phyloP scores from a whole-genome alignment of 805 yeast species.

The Suhomyces kilbournensis region DNA sequence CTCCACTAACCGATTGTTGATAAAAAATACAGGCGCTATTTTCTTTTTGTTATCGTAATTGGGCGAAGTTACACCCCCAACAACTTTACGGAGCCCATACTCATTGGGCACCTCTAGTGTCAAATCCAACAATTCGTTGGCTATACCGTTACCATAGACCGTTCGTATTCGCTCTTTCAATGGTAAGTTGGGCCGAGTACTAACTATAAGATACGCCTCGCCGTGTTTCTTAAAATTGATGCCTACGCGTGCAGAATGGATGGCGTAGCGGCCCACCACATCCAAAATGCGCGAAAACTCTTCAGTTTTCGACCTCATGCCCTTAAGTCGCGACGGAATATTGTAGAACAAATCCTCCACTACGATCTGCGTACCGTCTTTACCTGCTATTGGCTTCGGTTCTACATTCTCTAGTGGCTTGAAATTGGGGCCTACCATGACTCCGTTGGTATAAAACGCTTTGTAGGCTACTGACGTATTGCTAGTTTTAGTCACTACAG shows the following conservation, averaged over 20 bases:
- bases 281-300: constrained; percentile 78
- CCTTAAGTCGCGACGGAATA: constrained; percentile 70
- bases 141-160: constrained; percentile 68
- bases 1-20: constrained; percentile 76
- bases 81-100: constrained; percentile 49
- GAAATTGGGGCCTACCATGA: constrained; percentile 43
- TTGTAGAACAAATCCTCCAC: constrained; percentile 92
- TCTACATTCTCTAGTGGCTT: constrained; percentile 17
- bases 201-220: constrained; percentile 64
- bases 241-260: constrained; percentile 67
- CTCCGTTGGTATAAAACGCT: constrained; percentile 67
- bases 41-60: constrained; percentile 68
- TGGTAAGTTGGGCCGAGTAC: constrained; percentile 49
- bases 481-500: constrained; percentile 71
- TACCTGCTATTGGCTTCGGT: constrained; percentile 75
- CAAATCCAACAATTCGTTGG: constrained; percentile 59
- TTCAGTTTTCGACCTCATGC: constrained; percentile 64
- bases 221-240: constrained; percentile 80
- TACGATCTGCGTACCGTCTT: constrained; percentile 75
- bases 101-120: constrained; percentile 24
- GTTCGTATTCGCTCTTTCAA: constrained; percentile 67
- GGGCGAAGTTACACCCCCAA: constrained; percentile 68
- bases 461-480: constrained; percentile 67
- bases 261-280: constrained; percentile 77
- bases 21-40: constrained; percentile 71